Percentiles rank a stretch among this genome's conserved stretches.
phyloP scores from a whole-genome alignment of 2,329 filamentous ascomycete species.

The Apiospora aurea region DNA sequence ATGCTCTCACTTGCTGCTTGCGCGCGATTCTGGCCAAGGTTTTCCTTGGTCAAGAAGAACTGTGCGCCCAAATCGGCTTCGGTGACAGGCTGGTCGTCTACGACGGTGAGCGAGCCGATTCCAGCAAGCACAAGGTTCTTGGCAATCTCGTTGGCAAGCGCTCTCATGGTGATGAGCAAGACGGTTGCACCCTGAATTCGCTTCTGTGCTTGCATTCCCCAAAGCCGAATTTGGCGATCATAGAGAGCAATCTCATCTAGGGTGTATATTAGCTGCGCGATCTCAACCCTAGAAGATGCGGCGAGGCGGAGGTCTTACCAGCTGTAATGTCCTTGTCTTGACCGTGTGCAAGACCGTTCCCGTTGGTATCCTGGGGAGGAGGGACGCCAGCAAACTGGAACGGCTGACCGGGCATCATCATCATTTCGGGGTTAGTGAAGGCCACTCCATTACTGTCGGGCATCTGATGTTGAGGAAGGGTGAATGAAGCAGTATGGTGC shows the following conservation, averaged over 20 bases:
- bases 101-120: constrained; percentile 86
- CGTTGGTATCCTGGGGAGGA: constrained; percentile 18
- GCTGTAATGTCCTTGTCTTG: constrained; percentile 25
- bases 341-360: constrained; percentile 13
- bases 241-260: constrained; percentile 95
- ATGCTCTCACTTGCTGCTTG: constrained; percentile 80
- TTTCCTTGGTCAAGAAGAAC: constrained; percentile 76
- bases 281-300: neutral
- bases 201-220: constrained; percentile 95
- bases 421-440: constrained; percentile 24
- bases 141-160: constrained; percentile 90
- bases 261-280: constrained; percentile 36
- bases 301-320: neutral
- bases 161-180: constrained; percentile 86
- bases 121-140: constrained; percentile 97
- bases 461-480: constrained; percentile 8
- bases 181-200: constrained; percentile 90
- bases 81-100: constrained; percentile 78
- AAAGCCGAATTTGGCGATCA: constrained; percentile 95
- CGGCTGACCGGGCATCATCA: constrained; percentile 26
- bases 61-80: constrained; percentile 83
- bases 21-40: constrained; percentile 85
- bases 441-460: constrained; percentile 25
- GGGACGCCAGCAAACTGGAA: constrained; percentile 22
- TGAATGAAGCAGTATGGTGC: constrained; percentile 13